phyloP scores from a whole-genome alignment of 2,329 filamentous ascomycete genomes.

The Chrysoporthe austroafricana region DNA sequence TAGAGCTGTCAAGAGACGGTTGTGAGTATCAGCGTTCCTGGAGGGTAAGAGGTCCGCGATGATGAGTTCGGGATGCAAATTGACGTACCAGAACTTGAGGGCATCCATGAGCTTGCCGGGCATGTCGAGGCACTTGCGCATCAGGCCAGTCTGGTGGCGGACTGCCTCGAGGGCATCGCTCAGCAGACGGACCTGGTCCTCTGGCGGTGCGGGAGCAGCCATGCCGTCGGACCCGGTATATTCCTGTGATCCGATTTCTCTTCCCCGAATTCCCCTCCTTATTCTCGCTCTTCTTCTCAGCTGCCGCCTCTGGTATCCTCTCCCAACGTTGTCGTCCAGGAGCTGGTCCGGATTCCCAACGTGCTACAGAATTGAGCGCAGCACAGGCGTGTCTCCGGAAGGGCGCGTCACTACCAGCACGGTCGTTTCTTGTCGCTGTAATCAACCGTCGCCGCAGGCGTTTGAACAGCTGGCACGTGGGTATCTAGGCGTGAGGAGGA shows the following conservation, averaged over 20 bases:
- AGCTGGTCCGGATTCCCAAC: neutral
- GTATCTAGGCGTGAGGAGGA: neutral
- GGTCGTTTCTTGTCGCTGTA: neutral
- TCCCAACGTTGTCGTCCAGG: neutral
- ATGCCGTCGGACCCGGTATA: slow-evolving; percentile 32
- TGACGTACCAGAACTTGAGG: slow-evolving; percentile 93
- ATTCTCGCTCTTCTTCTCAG: neutral
- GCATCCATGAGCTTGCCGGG: slow-evolving; percentile 99
- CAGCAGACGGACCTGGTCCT: slow-evolving; percentile 88
- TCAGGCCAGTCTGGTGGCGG: slow-evolving; percentile 93
- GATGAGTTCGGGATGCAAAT: neutral
- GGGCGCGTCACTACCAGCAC: neutral
- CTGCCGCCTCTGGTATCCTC: neutral
- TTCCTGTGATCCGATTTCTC: neutral
- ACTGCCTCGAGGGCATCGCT: slow-evolving; percentile 97
- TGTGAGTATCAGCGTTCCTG: slow-evolving; percentile 21
- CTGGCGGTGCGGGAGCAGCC: slow-evolving; percentile 64
- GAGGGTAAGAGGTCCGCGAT: neutral
- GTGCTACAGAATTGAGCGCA: neutral
- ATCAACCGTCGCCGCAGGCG: neutral
- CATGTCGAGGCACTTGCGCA: slow-evolving; percentile 97
- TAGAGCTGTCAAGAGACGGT: slow-evolving; percentile 67
- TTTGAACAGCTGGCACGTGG: neutral
- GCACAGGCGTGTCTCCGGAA: neutral
- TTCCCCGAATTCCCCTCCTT: neutral